Evolutionary conservation across 495 filamentous ascomycete species (phyloP).

Genomic region (Paragyromitra xinjiangensis): DNA sequence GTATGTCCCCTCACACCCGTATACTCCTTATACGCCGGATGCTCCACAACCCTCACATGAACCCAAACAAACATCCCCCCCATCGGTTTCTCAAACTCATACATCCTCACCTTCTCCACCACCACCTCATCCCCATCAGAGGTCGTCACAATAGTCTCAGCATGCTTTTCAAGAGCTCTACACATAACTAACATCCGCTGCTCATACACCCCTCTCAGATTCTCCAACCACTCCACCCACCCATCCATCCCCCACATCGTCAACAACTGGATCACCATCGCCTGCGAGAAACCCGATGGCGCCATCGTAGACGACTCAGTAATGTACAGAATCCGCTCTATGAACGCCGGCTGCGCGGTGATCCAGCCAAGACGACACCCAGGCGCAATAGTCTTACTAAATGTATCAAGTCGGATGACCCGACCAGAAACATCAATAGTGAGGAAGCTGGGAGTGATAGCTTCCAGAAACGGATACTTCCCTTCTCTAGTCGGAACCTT

Average conservation of each 20-base stretch:
- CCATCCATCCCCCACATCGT: constrained; percentile 82
- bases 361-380: constrained; percentile 86
- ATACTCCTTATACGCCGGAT: constrained; percentile 70
- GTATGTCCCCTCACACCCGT: constrained; percentile 53
- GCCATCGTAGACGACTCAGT: constrained; percentile 80
- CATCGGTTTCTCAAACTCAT: constrained; percentile 78
- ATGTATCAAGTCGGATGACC: constrained; percentile 83
- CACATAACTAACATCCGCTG: constrained; percentile 82
- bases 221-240: constrained; percentile 88
- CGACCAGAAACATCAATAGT: constrained; percentile 82
- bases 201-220: constrained; percentile 82
- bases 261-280: constrained; percentile 78
- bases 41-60: constrained; percentile 70
- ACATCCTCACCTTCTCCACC: constrained; percentile 74
- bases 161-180: constrained; percentile 70
- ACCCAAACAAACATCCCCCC: constrained; percentile 96
- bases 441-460: constrained; percentile 79
- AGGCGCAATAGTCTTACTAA: constrained; percentile 83
- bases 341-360: constrained; percentile 77
- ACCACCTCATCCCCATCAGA: constrained; percentile 69
- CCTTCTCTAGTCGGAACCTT: constrained; percentile 58
- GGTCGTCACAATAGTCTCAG: constrained; percentile 61
- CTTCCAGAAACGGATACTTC: constrained; percentile 79
- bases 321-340: constrained; percentile 74
- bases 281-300: constrained; percentile 87